Conservation (phyloP, 805 yeast genomes). For the Pichia nanzhaoensis region DNA sequence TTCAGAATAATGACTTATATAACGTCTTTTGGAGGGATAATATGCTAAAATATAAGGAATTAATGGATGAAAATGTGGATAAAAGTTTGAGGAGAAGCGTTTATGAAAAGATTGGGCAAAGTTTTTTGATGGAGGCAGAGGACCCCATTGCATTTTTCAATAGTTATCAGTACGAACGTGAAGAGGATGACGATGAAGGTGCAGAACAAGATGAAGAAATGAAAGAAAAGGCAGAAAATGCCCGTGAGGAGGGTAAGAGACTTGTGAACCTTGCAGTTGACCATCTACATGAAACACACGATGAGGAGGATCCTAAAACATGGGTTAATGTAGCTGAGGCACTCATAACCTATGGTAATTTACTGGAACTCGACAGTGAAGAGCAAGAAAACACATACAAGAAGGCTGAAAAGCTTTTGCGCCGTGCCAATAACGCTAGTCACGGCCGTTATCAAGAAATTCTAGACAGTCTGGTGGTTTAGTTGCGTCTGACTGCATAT, state of each 20-base stretch:
- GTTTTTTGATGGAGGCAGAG: conserved; percentile 59
- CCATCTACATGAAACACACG: conserved; percentile 52
- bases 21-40: conserved; percentile 53
- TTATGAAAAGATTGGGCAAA: conserved; percentile 51
- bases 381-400: conserved; percentile 63
- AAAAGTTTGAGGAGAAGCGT: conserved; percentile 22
- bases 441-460: conserved; percentile 67
- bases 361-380: conserved; percentile 54
- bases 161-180: conserved; percentile 46
- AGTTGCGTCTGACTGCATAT: background rate
- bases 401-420: conserved; percentile 62
- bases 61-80: conserved; percentile 18
- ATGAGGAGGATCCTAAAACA: conserved; percentile 67
- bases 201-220: conserved; percentile 18
- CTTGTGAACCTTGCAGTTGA: conserved; percentile 48
- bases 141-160: conserved; percentile 49
- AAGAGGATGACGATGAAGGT: conserved; percentile 37
- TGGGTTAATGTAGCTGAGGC: conserved; percentile 89
- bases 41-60: conserved; percentile 29
- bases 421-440: conserved; percentile 71
- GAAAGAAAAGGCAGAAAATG: conserved; percentile 32
- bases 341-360: conserved; percentile 68
- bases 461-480: conserved; percentile 42
- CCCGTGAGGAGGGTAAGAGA: conserved; percentile 43
- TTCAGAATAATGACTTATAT: conserved; percentile 35